Evolutionary conservation across 148 eudicot species (phyloP).

Genomic region (Chenopodium berlandieri): DNA sequence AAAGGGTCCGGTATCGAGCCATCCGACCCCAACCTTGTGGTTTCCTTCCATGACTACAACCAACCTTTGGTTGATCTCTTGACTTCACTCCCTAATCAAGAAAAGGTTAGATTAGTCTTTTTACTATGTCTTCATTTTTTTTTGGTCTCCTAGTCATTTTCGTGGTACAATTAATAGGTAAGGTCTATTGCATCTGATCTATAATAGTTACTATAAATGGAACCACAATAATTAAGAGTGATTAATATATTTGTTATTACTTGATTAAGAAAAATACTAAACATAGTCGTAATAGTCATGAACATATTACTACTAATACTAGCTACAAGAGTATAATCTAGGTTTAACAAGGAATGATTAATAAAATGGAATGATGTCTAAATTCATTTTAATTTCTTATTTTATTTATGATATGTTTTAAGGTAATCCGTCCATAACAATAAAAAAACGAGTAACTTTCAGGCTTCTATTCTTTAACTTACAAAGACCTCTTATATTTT

Average conservation of each 20-base stretch:
- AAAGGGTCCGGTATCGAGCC: slow-evolving; percentile 59
- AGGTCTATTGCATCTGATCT: neutral
- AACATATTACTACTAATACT: too few species aligned
- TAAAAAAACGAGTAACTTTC: too few species aligned
- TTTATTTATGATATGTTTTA: too few species aligned
- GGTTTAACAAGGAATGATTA: neutral
- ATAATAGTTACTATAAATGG: neutral
- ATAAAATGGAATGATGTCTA: neutral
- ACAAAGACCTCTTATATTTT: too few species aligned
- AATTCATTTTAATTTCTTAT: too few species aligned
- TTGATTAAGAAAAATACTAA: too few species aligned
- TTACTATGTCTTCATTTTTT: neutral
- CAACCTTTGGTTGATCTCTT: slow-evolving; percentile 60
- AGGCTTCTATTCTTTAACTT: too few species aligned
- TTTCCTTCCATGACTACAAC: slow-evolving; percentile 59
- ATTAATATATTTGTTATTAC: too few species aligned
- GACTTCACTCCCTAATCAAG: slow-evolving; percentile 44
- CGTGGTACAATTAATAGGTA: slow-evolving; percentile 1
- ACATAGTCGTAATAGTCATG: neutral
- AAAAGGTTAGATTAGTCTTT: slow-evolving; percentile 41
- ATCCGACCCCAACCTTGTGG: slow-evolving; percentile 38
- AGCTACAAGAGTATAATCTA: neutral
- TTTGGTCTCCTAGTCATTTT: slow-evolving; percentile 10
- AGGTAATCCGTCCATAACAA: too few species aligned
- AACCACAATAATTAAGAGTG: too few species aligned